Evolutionary conservation across 2,329 filamentous ascomycete species (phyloP), one percentile per base, ranked within the genome.

Genomic region (Fusarium sp.): DNA sequence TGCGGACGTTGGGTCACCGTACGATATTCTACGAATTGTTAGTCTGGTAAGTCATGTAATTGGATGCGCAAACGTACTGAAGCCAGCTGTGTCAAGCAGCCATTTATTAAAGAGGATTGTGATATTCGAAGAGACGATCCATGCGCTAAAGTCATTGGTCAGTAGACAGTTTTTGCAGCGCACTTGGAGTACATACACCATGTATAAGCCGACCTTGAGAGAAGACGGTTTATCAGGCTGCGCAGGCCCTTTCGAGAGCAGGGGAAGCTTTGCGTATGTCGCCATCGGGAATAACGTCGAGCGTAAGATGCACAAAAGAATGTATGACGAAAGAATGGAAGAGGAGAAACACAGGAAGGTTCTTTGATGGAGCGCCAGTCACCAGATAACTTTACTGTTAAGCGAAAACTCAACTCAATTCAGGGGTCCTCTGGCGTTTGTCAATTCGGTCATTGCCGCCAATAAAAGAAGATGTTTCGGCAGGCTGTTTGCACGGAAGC

Each of bases 101-200:
- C 62, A 65, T 20, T 65, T 65, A 18, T 65, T 65, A 20, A 65
- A 65, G 0, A 65, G 15, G 8, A 65, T 62, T 1, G 62, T 65
- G 2, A 29, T 38, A 7, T 65, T 65, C 2, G 62, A 65, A 12
- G 58, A 58, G 8, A 58, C 15, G 1, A 58, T 65, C 62, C 62
- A 65, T 25, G 59, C 59, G 5, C 62, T 65, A 16, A 1, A 2
- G 6, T 1, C 4, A 22, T 22, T 10, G 25, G 15, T 24, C 18
- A 32, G 11, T 18, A 11, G 8, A 3, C 11, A 6, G 2, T 7
- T 2, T 25, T 12, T 6, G 6, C 2, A 8, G 11, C 6, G 5
- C 4, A 12, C 6, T 6, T 8, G 11, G 15, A 5, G 4, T 2
- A 16, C 51, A 27, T 44, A 65, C 62, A 63, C n/a, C 62, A 65